These are phyloP conservation scores for Thielaviopsis ethacetica DNA, from an alignment of 2,329 filamentous ascomycete genomes.

Conservation along the genomic window DNA sequence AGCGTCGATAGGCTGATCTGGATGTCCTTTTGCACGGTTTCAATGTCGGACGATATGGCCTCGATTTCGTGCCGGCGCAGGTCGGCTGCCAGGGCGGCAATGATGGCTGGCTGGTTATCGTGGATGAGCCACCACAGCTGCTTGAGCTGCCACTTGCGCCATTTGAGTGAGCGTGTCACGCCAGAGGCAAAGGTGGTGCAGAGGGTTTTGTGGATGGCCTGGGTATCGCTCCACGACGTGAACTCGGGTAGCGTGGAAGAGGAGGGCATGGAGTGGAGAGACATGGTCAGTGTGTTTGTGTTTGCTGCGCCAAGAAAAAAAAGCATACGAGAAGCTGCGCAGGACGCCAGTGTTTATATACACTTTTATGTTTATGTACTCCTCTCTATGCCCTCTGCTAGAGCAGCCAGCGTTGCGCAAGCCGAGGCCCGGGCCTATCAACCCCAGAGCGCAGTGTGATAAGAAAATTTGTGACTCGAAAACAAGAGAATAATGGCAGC, in stretches of 20 bases:
- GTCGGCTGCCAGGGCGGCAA: conserved; percentile 17
- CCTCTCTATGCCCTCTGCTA: too few species aligned
- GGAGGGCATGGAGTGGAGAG: too few species aligned
- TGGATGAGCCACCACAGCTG: conserved; percentile 22
- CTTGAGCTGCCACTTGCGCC: conserved; percentile 23
- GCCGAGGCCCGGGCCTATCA: too few species aligned
- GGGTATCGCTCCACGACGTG: not conserved
- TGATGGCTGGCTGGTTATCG: conserved; percentile 18
- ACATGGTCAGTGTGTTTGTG: too few species aligned
- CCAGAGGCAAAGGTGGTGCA: conserved; percentile 16
- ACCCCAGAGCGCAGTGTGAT: too few species aligned
- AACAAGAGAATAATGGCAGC: too few species aligned
- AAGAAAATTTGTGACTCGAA: too few species aligned
- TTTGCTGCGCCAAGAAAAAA: too few species aligned
- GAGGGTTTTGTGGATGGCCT: not conserved
- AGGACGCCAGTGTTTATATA: too few species aligned
- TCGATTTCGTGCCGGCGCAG: conserved; percentile 18
- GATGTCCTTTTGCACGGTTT: conserved; percentile 20
- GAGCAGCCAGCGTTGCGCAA: too few species aligned
- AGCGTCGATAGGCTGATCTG: conserved; percentile 22
- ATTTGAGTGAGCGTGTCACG: conserved; percentile 19
- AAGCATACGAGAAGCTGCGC: too few species aligned
- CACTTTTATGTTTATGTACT: too few species aligned
- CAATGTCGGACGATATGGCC: conserved; percentile 17
- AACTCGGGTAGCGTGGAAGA: not conserved